Conservation (phyloP, 2,329 filamentous ascomycete genomes). For the Leptographium procerum region DNA sequence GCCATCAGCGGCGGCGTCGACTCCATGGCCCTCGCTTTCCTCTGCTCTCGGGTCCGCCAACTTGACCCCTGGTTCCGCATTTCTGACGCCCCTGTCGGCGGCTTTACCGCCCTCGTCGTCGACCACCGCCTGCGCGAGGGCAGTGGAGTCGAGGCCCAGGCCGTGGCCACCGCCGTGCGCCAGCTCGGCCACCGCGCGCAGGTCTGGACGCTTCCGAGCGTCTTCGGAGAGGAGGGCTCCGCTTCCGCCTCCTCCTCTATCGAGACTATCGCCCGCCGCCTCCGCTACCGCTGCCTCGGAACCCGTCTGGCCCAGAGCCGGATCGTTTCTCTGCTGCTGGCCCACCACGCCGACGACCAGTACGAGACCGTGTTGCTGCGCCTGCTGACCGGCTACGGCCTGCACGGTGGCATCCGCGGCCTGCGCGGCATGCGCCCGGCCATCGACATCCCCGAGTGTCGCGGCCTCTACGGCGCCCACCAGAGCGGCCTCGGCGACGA, state of each 20-base stretch:
- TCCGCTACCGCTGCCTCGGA: slow-evolving; percentile 65
- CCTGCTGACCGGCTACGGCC: slow-evolving; percentile 53
- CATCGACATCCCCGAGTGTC: slow-evolving; percentile 71
- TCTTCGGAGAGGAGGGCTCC: slow-evolving; percentile 14
- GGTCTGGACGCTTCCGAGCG: slow-evolving; percentile 21
- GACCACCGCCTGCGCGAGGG: slow-evolving; percentile 46
- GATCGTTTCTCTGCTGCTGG: slow-evolving; percentile 57
- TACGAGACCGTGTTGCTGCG: slow-evolving; percentile 83
- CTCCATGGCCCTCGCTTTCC: slow-evolving; percentile 85
- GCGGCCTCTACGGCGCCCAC: slow-evolving; percentile 60
- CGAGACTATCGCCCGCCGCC: slow-evolving; percentile 62
- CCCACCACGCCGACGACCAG: slow-evolving; percentile 84
- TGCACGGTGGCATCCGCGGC: slow-evolving; percentile 56
- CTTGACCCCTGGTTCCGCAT: slow-evolving; percentile 25
- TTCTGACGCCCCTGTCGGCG: slow-evolving; percentile 30
- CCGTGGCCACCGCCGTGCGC: slow-evolving; percentile 28
- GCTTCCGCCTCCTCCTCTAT: slow-evolving; percentile 56
- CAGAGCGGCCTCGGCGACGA: slow-evolving; percentile 49
- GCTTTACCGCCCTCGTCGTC: slow-evolving; percentile 37
- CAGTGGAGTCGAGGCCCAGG: slow-evolving; percentile 39
- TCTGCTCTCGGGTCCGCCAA: slow-evolving; percentile 45
- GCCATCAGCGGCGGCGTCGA: slow-evolving; percentile 90
- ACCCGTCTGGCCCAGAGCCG: slow-evolving; percentile 37
- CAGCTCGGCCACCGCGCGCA: slow-evolving; percentile 22
- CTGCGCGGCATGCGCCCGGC: slow-evolving; percentile 56